Base-by-base conservation (phyloP, 257 asterid genomes). In the Fraxinus pennsylvanica region DNA sequence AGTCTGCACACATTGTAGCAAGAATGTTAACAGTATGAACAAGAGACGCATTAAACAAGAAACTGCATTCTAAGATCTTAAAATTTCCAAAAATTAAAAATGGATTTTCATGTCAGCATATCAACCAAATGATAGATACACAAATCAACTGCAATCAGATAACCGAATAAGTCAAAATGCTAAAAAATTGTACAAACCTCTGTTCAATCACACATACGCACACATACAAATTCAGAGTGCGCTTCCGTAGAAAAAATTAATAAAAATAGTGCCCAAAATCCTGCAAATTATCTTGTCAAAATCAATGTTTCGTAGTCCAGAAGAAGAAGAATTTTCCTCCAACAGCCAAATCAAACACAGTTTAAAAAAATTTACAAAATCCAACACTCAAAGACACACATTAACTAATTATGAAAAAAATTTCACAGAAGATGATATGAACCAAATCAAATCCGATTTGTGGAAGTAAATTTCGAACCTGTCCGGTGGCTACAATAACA, bases 401-500 rank as follows among this genome's bases (percentile, higher is more conserved):
- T 33, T 33, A 17, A 33, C 27, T 14, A 45, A 50, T 9, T 45
- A 25, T 8, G 14, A 21, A 67, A 72, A 61, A 74, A 27, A 6
- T 30, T 52, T 15, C 1, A 15, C 19, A 17, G 75, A n/a, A 14
- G n/a, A 3, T 41, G 32, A 35, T n/a, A 27, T 43, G 13, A 29
- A 1, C 22, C 33, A 25, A 9, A 25, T 3, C n/a, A 47, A 4
- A 47, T 47, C n/a, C 13, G 7, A 47, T 47, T 47, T 14, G 19
- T 14, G 43, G 5, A 39, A 43, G 15, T 47, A 14, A 47, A 14
- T 2, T 47, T 15, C 43, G 73, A 74, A 95, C 99, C 99, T 89
- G 93, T 76, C 97, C 98, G 72, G 92, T 84, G 84, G 95, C 54
- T 67, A 93, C 59, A 82, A 96, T 81, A 68, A 96, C 98, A 73